phyloP scores from a whole-genome alignment of 306 rosid species.

The Fragaria vesca region DNA sequence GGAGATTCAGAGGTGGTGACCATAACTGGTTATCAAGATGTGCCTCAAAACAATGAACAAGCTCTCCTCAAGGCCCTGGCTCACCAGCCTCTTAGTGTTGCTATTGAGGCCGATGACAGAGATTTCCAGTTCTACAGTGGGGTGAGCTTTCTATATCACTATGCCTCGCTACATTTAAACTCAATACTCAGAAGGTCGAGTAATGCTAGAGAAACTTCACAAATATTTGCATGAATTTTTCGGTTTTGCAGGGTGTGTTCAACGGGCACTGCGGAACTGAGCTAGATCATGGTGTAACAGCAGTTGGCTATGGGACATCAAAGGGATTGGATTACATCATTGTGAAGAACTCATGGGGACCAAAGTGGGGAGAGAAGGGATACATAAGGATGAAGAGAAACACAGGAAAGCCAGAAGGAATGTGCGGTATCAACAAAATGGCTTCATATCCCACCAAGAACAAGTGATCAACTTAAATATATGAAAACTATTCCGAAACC shows the following conservation, averaged over 20 bases:
- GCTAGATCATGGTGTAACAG: conserved; percentile 90
- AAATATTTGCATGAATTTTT: neutral
- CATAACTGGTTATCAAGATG: conserved; percentile 76
- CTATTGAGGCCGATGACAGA: conserved; percentile 79
- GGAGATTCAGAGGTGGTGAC: conserved; percentile 55
- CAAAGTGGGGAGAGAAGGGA: conserved; percentile 95
- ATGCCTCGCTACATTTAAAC: neutral
- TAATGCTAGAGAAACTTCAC: neutral
- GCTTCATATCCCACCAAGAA: conserved; percentile 88
- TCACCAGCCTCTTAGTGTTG: conserved; percentile 86
- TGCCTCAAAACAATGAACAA: conserved; percentile 74
- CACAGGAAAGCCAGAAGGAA: conserved; percentile 70
- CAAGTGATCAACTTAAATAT: conserved; percentile 24
- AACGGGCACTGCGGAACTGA: conserved; percentile 77
- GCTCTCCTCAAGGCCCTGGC: conserved; percentile 84
- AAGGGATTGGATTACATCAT: conserved; percentile 69
- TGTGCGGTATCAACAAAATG: conserved; percentile 83
- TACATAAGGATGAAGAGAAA: conserved; percentile 75
- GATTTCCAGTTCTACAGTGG: conserved; percentile 94
- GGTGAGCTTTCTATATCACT: conserved; percentile 34
- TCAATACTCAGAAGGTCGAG: neutral
- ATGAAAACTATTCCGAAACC: neutral
- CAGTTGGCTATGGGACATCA: conserved; percentile 82
- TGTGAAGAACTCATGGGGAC: conserved; percentile 88
- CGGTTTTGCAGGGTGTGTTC: conserved; percentile 65